phyloP scores from a whole-genome alignment of 2,329 filamentous ascomycete genomes.

The Alternaria gansuensis region DNA sequence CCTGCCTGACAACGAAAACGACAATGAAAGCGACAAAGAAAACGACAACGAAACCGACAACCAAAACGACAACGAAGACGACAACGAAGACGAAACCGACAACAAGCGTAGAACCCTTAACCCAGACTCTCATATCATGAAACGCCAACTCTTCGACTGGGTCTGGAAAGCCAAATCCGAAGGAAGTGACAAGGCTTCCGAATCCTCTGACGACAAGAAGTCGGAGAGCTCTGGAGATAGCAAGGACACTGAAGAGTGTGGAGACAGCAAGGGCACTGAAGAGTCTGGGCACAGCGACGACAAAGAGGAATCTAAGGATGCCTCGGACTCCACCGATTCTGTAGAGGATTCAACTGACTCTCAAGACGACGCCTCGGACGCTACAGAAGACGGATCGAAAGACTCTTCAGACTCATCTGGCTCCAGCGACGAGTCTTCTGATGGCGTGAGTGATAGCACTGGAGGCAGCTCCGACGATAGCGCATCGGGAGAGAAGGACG shows the following conservation, averaged over 20 bases:
- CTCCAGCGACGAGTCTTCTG: background rate
- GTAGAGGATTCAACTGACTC: background rate
- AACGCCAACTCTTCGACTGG: slow-evolving; percentile 1
- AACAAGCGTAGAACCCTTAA: slow-evolving; percentile 21
- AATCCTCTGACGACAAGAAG: background rate
- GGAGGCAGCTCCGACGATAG: background rate
- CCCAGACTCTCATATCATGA: slow-evolving; percentile 21
- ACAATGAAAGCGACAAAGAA: background rate
- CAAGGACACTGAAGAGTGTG: background rate
- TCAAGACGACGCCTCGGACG: background rate
- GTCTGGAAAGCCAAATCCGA: background rate
- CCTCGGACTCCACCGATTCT: background rate
- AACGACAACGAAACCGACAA: background rate
- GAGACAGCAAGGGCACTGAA: background rate
- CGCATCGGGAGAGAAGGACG: background rate
- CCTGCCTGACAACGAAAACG: slow-evolving; percentile 7
- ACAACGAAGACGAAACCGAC: background rate
- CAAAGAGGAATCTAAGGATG: background rate
- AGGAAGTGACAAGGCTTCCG: background rate
- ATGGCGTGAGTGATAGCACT: background rate
- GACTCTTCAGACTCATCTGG: background rate
- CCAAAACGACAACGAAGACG: background rate
- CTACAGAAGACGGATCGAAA: background rate
- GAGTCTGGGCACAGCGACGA: background rate
- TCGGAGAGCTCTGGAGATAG: background rate